phyloP scores from a whole-genome alignment of 768 basidiomycete species.

The Tricholoma bakamatsutake region DNA sequence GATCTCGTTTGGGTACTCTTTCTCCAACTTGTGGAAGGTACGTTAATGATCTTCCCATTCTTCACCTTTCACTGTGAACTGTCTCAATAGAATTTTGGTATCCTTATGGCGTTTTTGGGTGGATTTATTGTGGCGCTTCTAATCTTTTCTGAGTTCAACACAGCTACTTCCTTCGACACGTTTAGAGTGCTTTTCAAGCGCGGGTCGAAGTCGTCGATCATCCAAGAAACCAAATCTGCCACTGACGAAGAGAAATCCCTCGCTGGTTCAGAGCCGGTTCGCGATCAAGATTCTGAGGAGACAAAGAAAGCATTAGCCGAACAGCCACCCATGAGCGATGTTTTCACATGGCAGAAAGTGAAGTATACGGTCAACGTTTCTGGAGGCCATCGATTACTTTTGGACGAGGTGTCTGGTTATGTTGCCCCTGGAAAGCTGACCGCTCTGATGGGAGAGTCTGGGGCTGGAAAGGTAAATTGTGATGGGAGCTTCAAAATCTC shows the following conservation, averaged over 20 bases:
- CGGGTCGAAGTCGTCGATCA: slow-evolving; percentile 30
- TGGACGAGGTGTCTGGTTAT: slow-evolving; percentile 74
- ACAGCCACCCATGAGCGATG: slow-evolving; percentile 13
- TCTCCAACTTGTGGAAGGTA: slow-evolving; percentile 38
- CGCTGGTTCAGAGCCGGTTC: slow-evolving; percentile 2
- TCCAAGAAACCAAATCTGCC: slow-evolving; percentile 27
- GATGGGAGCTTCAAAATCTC: neutral
- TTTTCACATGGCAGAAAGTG: slow-evolving; percentile 4
- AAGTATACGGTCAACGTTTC: neutral
- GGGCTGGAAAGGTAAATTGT: slow-evolving; percentile 19
- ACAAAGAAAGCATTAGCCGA: slow-evolving; percentile 29
- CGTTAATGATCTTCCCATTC: slow-evolving; percentile 8
- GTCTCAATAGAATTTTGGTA: slow-evolving; percentile 56
- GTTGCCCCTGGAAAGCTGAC: slow-evolving; percentile 71
- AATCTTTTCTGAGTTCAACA: slow-evolving; percentile 51
- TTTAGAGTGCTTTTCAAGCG: slow-evolving; percentile 62
- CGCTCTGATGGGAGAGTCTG: slow-evolving; percentile 53
- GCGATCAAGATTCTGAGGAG: slow-evolving; percentile 18
- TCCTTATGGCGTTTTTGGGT: slow-evolving; percentile 59
- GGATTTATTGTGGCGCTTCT: slow-evolving; percentile 55
- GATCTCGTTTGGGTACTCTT: slow-evolving; percentile 44
- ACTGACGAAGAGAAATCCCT: slow-evolving; percentile 29
- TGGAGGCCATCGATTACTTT: slow-evolving; percentile 37
- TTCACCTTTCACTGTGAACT: neutral
- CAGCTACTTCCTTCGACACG: slow-evolving; percentile 28